Base-by-base conservation (phyloP, 2,329 filamentous ascomycete genomes). In the Diaporthe australafricana region DNA sequence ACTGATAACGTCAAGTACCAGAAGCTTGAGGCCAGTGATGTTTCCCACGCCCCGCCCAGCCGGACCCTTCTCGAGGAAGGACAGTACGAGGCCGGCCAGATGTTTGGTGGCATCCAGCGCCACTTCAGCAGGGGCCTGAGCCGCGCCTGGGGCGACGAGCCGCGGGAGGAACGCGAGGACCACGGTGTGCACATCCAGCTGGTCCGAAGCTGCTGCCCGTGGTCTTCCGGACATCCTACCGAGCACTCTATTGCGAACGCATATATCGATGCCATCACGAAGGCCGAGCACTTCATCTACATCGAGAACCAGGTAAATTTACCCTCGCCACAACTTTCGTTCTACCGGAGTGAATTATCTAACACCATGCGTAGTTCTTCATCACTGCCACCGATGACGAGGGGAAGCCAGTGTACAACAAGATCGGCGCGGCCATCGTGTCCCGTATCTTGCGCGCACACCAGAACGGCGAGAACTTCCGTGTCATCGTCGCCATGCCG, bases 221-320 rank as follows among this genome's bases (percentile, higher is more conserved):
- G 88, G 88, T 89, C 87, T 2, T 80, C 84, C 17, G 87, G 87
- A 2, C 84, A 86, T 65, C 80, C 81, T 7, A 86, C 85, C 0
- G 88, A 90, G 78, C 94, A 96, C 80, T 97, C 94, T 0, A 96
- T 98, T 74, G 90, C 92, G 73, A 95, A 96, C 79, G 95, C 95
- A 1, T 97, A 97, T 78, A 90, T 93, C 42, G 87, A 92, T 53
- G 87, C 90, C 35, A 95, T 95, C 76, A 85, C 83, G 47, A 90
- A 90, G 62, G 91, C 91, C 22, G 84, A 90, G 77, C 90, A 94
- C 79, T 95, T 92, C 77, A 82, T 95, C 72, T 95, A 95, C 80
- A 94, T 95, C 45, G 93, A 95, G 80, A 95, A 95, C 77, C 91
- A 89, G 79, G 87, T 86, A 77, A 70, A 78, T 40, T 11, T 5